Conservation (phyloP, 2,329 filamentous ascomycete species). For the Diaporthe aspalathi region DNA sequence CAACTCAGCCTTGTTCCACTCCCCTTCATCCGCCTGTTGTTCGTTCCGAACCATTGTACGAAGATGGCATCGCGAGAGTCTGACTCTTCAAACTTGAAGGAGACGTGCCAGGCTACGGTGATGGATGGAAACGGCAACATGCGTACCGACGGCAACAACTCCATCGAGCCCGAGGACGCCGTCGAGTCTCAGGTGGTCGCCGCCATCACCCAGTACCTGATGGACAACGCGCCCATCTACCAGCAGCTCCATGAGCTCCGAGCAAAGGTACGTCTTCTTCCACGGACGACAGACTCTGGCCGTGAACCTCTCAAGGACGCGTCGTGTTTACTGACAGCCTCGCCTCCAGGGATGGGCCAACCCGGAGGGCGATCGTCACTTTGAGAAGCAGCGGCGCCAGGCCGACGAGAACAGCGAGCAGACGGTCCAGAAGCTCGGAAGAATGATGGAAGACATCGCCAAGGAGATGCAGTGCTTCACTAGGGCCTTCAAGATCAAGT, state of each 20-base stretch:
- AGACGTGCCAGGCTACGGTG: not conserved
- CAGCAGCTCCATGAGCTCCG: not conserved
- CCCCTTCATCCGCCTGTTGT: not conserved
- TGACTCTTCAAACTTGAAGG: no score
- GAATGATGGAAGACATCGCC: conserved; percentile 11
- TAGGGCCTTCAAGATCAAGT: not conserved
- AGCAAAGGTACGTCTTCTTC: not conserved
- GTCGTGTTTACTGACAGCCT: not conserved
- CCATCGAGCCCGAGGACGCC: not conserved
- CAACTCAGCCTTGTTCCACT: no score
- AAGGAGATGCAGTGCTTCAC: conserved; percentile 11
- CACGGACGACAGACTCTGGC: rapidly evolving
- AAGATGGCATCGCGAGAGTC: not conserved
- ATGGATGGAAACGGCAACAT: not conserved
- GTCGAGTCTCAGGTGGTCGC: not conserved
- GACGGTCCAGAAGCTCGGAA: not conserved
- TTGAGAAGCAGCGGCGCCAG: not conserved
- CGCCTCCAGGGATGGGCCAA: conserved; percentile 23
- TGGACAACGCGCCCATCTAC: not conserved
- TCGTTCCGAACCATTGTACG: rapidly evolving
- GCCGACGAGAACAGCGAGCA: not conserved
- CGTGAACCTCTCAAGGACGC: not conserved
- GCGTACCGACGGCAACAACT: not conserved
- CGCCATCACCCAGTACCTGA: not conserved
- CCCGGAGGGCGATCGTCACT: not conserved